Conservation (phyloP, 2,329 filamentous ascomycete genomes). For the Arthroderma sp. region DNA sequence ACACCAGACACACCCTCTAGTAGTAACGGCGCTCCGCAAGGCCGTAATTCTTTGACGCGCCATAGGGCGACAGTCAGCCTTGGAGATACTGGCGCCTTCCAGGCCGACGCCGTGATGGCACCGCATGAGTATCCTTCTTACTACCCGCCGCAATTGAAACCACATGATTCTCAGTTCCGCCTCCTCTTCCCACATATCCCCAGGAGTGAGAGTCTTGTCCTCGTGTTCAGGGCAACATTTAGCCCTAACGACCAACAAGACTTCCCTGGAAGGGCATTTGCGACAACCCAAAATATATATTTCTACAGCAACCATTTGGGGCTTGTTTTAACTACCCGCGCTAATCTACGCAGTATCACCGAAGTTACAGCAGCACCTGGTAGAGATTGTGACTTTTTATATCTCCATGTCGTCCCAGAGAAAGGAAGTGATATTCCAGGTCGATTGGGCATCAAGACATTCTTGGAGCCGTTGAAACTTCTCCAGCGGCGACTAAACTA, state of each 20-base stretch:
- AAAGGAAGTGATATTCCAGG: slow-evolving; percentile 53
- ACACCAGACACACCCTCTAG: background rate
- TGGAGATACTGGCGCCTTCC: slow-evolving; percentile 28
- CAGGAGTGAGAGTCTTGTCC: slow-evolving; percentile 65
- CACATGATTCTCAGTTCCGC: slow-evolving; percentile 86
- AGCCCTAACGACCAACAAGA: slow-evolving; percentile 61
- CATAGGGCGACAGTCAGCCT: slow-evolving; percentile 49
- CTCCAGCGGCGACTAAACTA: slow-evolving; percentile 76
- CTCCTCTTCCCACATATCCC: slow-evolving; percentile 76
- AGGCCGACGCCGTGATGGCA: slow-evolving; percentile 22
- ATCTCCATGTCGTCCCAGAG: slow-evolving; percentile 61
- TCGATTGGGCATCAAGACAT: slow-evolving; percentile 79
- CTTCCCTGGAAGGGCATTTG: slow-evolving; percentile 74
- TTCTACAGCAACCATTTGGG: slow-evolving; percentile 96
- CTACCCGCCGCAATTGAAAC: slow-evolving; percentile 70
- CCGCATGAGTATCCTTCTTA: slow-evolving; percentile 52
- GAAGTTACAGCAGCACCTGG: slow-evolving; percentile 86
- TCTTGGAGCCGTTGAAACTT: slow-evolving; percentile 73
- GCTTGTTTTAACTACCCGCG: slow-evolving; percentile 68
- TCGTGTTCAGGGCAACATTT: slow-evolving; percentile 92
- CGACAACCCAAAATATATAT: slow-evolving; percentile 77
- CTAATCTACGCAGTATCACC: slow-evolving; percentile 62
- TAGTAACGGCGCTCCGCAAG: slow-evolving; percentile 16
- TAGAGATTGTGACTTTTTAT: slow-evolving; percentile 84
- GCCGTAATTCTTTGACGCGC: slow-evolving; percentile 20